phyloP scores from a whole-genome alignment of 768 basidiomycete genomes.

The Suillus brevipes region DNA sequence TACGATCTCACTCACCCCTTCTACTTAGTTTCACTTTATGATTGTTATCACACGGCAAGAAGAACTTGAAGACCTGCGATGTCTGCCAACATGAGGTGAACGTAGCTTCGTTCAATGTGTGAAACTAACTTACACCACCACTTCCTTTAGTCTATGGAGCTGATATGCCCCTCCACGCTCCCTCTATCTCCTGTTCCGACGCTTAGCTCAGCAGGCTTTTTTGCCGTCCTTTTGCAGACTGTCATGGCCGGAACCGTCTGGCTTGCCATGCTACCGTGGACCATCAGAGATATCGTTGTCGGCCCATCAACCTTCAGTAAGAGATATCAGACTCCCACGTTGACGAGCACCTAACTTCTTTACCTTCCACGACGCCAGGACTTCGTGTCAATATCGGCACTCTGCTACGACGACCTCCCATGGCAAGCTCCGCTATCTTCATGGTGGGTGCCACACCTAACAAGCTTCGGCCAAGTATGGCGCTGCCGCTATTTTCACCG shows the following conservation, averaged over 20 bases:
- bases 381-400: constrained; percentile 16
- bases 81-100: constrained; percentile 92
- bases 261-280: constrained; percentile 85
- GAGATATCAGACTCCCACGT: not conserved
- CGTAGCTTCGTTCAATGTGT: constrained; percentile 12
- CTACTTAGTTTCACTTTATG: constrained; percentile 81
- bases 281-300: constrained; percentile 40
- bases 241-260: constrained; percentile 76
- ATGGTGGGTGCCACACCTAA: constrained; percentile 14
- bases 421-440: constrained; percentile 18
- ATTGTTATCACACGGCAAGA: constrained; percentile 92
- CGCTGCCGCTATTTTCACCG: constrained; percentile 34
- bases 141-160: constrained; percentile 68
- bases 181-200: constrained; percentile 68
- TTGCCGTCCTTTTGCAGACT: constrained; percentile 63
- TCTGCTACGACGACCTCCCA: constrained; percentile 23
- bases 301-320: not conserved
- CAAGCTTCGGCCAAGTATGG: constrained; percentile 14
- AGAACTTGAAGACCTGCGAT: constrained; percentile 94
- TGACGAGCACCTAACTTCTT: constrained; percentile 7
- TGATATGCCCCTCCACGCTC: constrained; percentile 79
- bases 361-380: constrained; percentile 10
- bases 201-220: constrained; percentile 67
- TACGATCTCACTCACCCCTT: constrained; percentile 7
- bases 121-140: constrained; percentile 15